Percentiles rank a stretch among this genome's conserved stretches.
Evolutionary conservation across 2,329 filamentous ascomycete genomes (phyloP).

Genomic region (Hyphodiscus sp.): DNA sequence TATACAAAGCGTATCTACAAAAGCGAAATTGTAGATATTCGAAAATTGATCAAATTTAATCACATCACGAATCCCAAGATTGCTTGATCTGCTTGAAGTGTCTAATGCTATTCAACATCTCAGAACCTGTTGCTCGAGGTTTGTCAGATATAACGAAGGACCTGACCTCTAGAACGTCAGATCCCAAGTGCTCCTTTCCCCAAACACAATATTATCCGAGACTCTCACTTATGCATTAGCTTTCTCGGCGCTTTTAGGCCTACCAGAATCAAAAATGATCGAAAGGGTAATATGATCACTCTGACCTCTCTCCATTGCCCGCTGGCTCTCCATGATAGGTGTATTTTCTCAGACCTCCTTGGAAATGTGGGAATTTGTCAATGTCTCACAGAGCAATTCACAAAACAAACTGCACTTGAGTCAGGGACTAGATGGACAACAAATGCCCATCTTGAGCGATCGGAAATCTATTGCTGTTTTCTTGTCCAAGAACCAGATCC

Average conservation of each 20-base stretch:
- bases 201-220: not conserved
- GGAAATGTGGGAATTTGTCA: slow-evolving; percentile 42
- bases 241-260: not conserved
- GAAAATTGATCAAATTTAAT: not conserved
- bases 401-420: too few species aligned
- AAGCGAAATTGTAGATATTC: slow-evolving; percentile 13
- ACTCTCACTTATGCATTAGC: not conserved
- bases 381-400: slow-evolving; percentile 35
- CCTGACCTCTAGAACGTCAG: too few species aligned
- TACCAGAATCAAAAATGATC: slow-evolving; percentile 19
- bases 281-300: slow-evolving; percentile 50
- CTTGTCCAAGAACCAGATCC: too few species aligned
- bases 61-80: not conserved
- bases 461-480: too few species aligned
- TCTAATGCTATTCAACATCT: not conserved
- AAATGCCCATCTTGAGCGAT: too few species aligned
- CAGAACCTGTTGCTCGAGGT: too few species aligned
- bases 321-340: slow-evolving; percentile 40
- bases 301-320: slow-evolving; percentile 41
- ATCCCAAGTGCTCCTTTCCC: too few species aligned
- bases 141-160: too few species aligned
- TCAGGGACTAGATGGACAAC: too few species aligned
- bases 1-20: slow-evolving; percentile 4
- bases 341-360: slow-evolving; percentile 37
- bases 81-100: not conserved